Percentiles rank a stretch among this genome's conserved stretches.
These are phyloP conservation scores for Podospora anserina DNA, from an alignment of 495 filamentous ascomycete genomes.

Conservation along the genomic window DNA sequence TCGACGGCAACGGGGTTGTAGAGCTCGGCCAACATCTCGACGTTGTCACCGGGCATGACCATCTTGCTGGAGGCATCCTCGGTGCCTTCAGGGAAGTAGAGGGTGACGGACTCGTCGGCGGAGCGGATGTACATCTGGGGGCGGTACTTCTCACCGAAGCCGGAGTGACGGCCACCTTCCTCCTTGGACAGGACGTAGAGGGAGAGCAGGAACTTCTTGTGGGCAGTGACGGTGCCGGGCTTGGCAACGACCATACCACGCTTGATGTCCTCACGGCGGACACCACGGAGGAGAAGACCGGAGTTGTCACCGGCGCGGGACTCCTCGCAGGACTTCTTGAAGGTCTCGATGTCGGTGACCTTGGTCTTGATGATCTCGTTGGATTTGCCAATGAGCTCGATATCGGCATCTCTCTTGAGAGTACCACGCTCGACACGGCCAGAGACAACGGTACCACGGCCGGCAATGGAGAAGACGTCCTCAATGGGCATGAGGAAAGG, in stretches of 20 bases:
- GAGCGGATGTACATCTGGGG: slow-evolving; percentile 95
- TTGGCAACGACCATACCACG: slow-evolving; percentile 89
- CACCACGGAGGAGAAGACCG: slow-evolving; percentile 90
- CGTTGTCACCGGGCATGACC: slow-evolving; percentile 97
- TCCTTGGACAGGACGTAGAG: slow-evolving; percentile 97
- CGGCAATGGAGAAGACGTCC: slow-evolving; percentile 97
- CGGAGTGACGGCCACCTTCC: slow-evolving; percentile 93
- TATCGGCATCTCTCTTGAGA: slow-evolving; percentile 86
- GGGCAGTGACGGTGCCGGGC: slow-evolving; percentile 73
- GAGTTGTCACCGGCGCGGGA: slow-evolving; percentile 95
- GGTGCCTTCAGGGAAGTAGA: slow-evolving; percentile 77
- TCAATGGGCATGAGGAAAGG: slow-evolving; percentile 98
- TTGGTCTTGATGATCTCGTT: slow-evolving; percentile 84
- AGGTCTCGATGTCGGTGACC: slow-evolving; percentile 98
- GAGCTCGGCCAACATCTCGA: slow-evolving; percentile 86
- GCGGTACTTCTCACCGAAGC: slow-evolving; percentile 89
- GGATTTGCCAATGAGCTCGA: slow-evolving; percentile 88
- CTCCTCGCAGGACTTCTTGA: slow-evolving; percentile 97
- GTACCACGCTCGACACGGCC: slow-evolving; percentile 95
- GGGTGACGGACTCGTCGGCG: slow-evolving; percentile 79
- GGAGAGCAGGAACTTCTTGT: slow-evolving; percentile 87
- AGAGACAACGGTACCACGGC: slow-evolving; percentile 94
- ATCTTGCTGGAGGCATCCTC: slow-evolving; percentile 63
- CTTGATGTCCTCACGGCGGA: slow-evolving; percentile 87
- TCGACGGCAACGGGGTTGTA: slow-evolving; percentile 81